phyloP scores from a whole-genome alignment of 2,329 filamentous ascomycete genomes.

The Bipolaris zeicola region DNA sequence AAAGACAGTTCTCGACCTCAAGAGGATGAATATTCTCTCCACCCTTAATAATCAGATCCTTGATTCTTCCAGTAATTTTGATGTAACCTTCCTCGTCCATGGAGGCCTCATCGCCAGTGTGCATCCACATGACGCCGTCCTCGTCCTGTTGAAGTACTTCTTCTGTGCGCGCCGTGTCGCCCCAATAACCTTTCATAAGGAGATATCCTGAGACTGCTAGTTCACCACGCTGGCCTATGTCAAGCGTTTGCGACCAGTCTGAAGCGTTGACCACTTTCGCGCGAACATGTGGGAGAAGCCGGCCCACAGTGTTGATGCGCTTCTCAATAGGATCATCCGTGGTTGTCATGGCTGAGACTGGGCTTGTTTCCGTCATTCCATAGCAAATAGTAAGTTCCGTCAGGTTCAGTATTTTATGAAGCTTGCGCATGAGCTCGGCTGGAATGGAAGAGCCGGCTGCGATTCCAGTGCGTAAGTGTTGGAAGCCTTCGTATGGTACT shows the following conservation, averaged over 20 bases:
- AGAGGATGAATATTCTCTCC: slow-evolving; percentile 96
- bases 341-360: slow-evolving; percentile 77
- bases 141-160: slow-evolving; percentile 68
- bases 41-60: slow-evolving; percentile 92
- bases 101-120: slow-evolving; percentile 85
- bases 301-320: slow-evolving; percentile 76
- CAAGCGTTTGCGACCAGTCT: slow-evolving; percentile 65
- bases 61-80: slow-evolving; percentile 86
- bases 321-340: slow-evolving; percentile 75
- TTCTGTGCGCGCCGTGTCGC: slow-evolving; percentile 69
- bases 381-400: slow-evolving; percentile 90
- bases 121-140: slow-evolving; percentile 76
- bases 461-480: slow-evolving; percentile 82
- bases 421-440: slow-evolving; percentile 74
- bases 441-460: slow-evolving; percentile 88
- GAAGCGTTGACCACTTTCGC: slow-evolving; percentile 76
- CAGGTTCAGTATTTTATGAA: slow-evolving; percentile 77
- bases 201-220: slow-evolving; percentile 83
- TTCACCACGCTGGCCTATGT: slow-evolving; percentile 74
- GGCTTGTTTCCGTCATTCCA: slow-evolving; percentile 90
- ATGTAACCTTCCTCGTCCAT: slow-evolving; percentile 87
- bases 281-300: slow-evolving; percentile 79
- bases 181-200: slow-evolving; percentile 90
- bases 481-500: slow-evolving; percentile 58
- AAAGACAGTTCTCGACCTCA: slow-evolving; percentile 87